phyloP scores from a whole-genome alignment of 768 basidiomycete species.

The Boletus reticuloceps region DNA sequence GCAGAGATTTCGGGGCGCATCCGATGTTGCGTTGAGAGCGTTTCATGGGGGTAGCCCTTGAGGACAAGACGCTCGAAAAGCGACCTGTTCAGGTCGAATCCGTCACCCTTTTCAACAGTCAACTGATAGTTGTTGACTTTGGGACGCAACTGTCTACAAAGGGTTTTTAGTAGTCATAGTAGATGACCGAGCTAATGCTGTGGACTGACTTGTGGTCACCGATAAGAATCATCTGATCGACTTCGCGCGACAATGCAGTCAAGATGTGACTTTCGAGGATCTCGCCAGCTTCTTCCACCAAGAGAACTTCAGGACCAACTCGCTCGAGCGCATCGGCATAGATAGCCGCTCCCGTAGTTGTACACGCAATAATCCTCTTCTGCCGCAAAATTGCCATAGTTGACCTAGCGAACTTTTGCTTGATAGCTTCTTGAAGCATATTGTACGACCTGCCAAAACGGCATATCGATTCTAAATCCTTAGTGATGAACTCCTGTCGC shows the following conservation, averaged over 20 bases:
- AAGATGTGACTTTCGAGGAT: slow-evolving; percentile 66
- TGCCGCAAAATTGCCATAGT: slow-evolving; percentile 33
- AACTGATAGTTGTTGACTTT: slow-evolving; percentile 65
- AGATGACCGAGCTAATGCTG: neutral
- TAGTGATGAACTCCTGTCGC: slow-evolving; percentile 32
- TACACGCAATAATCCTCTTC: slow-evolving; percentile 65
- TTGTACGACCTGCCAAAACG: slow-evolving; percentile 36
- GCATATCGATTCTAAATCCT: slow-evolving; percentile 33
- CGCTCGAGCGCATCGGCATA: slow-evolving; percentile 44
- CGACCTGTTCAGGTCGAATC: slow-evolving; percentile 63
- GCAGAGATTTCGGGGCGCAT: slow-evolving; percentile 70
- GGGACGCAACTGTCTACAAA: slow-evolving; percentile 60
- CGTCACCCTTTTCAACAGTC: slow-evolving; percentile 67
- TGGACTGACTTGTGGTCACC: slow-evolving; percentile 63
- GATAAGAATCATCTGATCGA: slow-evolving; percentile 58
- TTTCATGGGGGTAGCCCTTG: slow-evolving; percentile 58
- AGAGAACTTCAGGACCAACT: slow-evolving; percentile 46
- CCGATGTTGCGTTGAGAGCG: slow-evolving; percentile 57
- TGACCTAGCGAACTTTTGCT: slow-evolving; percentile 32
- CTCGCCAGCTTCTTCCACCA: slow-evolving; percentile 74
- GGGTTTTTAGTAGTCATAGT: neutral
- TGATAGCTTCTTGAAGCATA: slow-evolving; percentile 29
- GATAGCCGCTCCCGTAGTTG: slow-evolving; percentile 68
- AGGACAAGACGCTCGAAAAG: slow-evolving; percentile 67
- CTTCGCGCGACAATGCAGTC: slow-evolving; percentile 47